Base-by-base conservation (phyloP, 371 early-diverging fungal genomes). In the Mortierella sp. region DNA sequence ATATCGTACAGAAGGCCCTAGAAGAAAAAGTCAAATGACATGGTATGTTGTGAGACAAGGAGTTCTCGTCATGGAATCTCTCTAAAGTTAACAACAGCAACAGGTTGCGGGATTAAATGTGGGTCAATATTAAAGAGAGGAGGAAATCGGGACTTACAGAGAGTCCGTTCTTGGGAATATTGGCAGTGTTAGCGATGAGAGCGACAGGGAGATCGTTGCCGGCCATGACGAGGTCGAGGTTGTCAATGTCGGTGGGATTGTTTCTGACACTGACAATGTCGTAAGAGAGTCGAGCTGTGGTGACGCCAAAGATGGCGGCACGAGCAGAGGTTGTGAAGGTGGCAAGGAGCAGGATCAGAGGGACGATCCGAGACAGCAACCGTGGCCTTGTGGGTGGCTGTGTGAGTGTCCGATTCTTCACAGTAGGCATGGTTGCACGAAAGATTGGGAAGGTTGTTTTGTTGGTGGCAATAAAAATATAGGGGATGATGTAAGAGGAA, bases 1-100 rank as follows among this genome's bases (percentile, higher is more conserved):
- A 84, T 71, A 41, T 84, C 84, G 43, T 78, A 80, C 14, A 84
- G 81, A 35, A 84, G 32, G 14, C 81, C 84, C 84, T 84, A 76
- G 43, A 46, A 43, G 38, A 43, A 14, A 46, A n/a, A 6, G 2
- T 46, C 38, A 70, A 27, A 70, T 38, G 70, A 72, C 21, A 51
- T 18, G 43, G 11, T 35, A 18, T 35, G 5, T 21, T 38, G 38
- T 65, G 21, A 38, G 72, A 48, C 11, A 72, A 35, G 16, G 32
- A 43, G n/a, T 70, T 2, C 21, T n/a, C 35, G 35, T 18, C 70
- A 21, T 5, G 55, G 21, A 71, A 21, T 21, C 21, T 21, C 5
- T 51, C 5, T 1, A 51, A 21, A 4, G 18, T 2, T 4, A 21
- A 51, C 21, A 51, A 18, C 18, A 49, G 14, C 35, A 41, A 41